Base-by-base conservation (phyloP, 108 stramenopile genomes). In the Nannochloropsis oceanica region DNA sequence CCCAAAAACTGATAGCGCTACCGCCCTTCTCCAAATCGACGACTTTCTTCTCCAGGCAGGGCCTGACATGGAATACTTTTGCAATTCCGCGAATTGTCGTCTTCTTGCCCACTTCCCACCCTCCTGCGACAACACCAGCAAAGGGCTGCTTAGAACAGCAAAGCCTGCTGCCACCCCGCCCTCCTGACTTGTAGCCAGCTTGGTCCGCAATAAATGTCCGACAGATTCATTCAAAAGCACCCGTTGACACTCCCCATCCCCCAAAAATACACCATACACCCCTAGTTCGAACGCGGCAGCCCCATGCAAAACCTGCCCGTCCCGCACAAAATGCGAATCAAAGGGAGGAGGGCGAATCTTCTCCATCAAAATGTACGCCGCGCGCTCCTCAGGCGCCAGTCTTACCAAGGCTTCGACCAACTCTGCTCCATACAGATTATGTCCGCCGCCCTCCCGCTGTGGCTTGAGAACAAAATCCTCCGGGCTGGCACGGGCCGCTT, bases 401-500 rank as follows among this genome's bases (percentile, higher is more conserved):
- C 42, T 34, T 82, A 79, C 24, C 26, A 92, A 80, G 13, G 85
- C 73, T 34, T 25, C 10, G 27, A 59, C 42, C 84, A 98, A 50
- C 12, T 93, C 87, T 43, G 93, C 90, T 22, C 95, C 95, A 86
- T 96, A 98, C 82, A 93, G 93, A 87, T 98, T 98, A 89, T 98
- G 94, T 18, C 97, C 97, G 43, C 97, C 97, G 13, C 97, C 97
- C 92, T 98, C 97, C 25, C 97, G 94, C 90, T 98, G 97, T 11
- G 97, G 97, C 90, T 98, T 98, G 79, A 97, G 83, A 8, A 98
- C 97, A 88, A 93, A 98, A 79, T 93, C 89, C 22, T 84, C 86
- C 18, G 93, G 93, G 43, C 85, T 81, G 13, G 84, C 86, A 27
- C 95, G 81, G 0, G 93, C 94, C 12, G 90, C 92, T n/a, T 82